phyloP scores from a whole-genome alignment of 2,329 filamentous ascomycete genomes.

The Colletotrichum tropicale region DNA sequence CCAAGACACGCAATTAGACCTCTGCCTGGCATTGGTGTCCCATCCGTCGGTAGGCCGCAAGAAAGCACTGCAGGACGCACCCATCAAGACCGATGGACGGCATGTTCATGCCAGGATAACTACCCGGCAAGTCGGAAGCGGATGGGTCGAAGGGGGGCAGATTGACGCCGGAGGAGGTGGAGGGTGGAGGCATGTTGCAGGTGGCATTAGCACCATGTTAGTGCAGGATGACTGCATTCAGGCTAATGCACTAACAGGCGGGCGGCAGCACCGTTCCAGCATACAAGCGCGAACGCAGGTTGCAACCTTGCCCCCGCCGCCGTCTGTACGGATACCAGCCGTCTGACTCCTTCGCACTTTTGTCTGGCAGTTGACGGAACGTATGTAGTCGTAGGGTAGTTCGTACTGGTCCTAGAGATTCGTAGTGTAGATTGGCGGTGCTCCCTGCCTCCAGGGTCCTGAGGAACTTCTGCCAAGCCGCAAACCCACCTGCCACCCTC shows the following conservation, averaged over 20 bases:
- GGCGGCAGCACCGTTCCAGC: neutral
- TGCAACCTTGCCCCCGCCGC: neutral
- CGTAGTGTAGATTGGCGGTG: neutral
- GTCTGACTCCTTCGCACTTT: neutral
- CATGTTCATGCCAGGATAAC: neutral
- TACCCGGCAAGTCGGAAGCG: slow-evolving; percentile 10
- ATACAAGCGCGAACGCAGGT: neutral
- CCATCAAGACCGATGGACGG: neutral
- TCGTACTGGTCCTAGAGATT: neutral
- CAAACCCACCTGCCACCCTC: slow-evolving; percentile 12
- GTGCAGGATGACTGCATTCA: slow-evolving; percentile 12
- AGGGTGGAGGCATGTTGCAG: neutral
- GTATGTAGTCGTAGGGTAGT: neutral
- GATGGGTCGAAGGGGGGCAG: neutral
- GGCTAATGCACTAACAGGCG: slow-evolving; percentile 10
- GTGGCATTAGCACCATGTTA: slow-evolving; percentile 2
- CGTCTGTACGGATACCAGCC: neutral
- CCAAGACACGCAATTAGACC: neutral
- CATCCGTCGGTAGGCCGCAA: neutral
- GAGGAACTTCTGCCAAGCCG: slow-evolving; percentile 19
- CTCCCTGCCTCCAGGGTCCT: slow-evolving; percentile 3
- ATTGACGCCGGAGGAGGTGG: neutral
- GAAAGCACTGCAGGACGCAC: neutral
- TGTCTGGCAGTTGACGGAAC: neutral
- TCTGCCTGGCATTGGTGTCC: neutral